phyloP scores from a whole-genome alignment of 2,329 filamentous ascomycete species.

The Metarhizium humberi region DNA sequence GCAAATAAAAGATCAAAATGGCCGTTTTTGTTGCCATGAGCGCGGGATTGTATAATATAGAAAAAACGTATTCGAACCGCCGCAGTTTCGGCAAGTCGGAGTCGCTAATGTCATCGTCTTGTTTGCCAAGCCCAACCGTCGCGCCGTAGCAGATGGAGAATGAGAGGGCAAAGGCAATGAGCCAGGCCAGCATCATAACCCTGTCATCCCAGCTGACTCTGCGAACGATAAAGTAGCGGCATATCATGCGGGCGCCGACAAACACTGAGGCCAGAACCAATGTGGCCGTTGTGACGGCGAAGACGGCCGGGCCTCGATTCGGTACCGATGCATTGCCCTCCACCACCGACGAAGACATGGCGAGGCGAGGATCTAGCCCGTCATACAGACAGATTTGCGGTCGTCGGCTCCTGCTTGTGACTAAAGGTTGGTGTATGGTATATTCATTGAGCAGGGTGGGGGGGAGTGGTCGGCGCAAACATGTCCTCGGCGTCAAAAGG shows the following conservation, averaged over 20 bases:
- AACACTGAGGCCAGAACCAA: conserved; percentile 64
- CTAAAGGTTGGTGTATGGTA: not conserved
- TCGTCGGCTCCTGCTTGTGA: not conserved
- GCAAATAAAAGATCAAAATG: conserved; percentile 85
- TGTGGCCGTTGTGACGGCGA: conserved; percentile 61
- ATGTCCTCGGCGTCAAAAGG: not conserved
- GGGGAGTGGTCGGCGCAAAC: not conserved
- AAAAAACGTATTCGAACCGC: conserved; percentile 53
- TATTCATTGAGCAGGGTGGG: not conserved
- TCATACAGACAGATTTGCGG: not conserved
- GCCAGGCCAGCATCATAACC: conserved; percentile 72
- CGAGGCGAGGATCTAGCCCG: not conserved
- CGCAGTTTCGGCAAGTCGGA: conserved; percentile 44
- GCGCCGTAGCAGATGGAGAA: conserved; percentile 58
- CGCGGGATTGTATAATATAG: conserved; percentile 68
- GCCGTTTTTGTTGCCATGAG: conserved; percentile 89
- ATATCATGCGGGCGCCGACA: conserved; percentile 64
- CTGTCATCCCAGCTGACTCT: conserved; percentile 69
- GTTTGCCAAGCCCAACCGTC: conserved; percentile 56
- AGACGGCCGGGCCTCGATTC: conserved; percentile 51
- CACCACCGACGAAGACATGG: conserved; percentile 7
- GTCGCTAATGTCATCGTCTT: conserved; percentile 49
- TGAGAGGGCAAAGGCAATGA: conserved; percentile 57
- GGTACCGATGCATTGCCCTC: conserved; percentile 18
- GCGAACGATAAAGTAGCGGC: conserved; percentile 63